phyloP scores from a whole-genome alignment of 495 filamentous ascomycete genomes.

The Penicillium tannophilum region DNA sequence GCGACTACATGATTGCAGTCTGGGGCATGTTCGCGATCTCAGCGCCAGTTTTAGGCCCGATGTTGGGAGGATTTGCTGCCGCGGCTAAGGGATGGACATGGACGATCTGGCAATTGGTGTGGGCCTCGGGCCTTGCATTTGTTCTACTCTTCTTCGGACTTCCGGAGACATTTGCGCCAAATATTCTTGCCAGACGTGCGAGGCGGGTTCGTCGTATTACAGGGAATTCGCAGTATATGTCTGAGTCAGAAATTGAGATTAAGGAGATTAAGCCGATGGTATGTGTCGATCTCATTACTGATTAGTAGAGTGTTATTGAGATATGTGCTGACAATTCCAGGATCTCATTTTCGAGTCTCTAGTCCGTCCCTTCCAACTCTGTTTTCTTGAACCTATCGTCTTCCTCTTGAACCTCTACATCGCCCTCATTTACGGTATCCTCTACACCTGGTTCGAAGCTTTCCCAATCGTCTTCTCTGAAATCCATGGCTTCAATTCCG shows the following conservation, averaged over 20 bases:
- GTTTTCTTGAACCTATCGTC: constrained; percentile 52
- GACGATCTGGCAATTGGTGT: constrained; percentile 52
- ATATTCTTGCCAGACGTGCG: constrained; percentile 58
- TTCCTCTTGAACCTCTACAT: constrained; percentile 56
- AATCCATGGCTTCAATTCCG: constrained; percentile 51
- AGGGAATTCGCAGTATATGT: constrained; percentile 31
- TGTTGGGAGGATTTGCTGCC: constrained; percentile 44
- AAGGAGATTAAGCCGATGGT: constrained; percentile 28
- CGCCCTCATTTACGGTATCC: constrained; percentile 53
- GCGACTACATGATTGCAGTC: constrained; percentile 38
- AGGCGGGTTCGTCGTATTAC: constrained; percentile 47
- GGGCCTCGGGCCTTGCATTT: constrained; percentile 47
- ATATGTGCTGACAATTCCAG: constrained; percentile 10
- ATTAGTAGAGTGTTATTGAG: too few relatives aligned
- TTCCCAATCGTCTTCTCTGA: constrained; percentile 56
- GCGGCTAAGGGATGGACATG: constrained; percentile 47
- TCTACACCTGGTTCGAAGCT: constrained; percentile 61
- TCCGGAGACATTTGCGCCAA: constrained; percentile 59
- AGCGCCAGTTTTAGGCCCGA: constrained; percentile 46
- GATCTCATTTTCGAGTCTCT: constrained; percentile 42
- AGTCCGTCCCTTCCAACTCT: constrained; percentile 45
- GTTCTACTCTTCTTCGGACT: constrained; percentile 53
- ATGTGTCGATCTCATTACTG: neutral
- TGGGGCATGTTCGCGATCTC: constrained; percentile 39
- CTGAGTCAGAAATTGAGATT: constrained; percentile 45